Conservation (phyloP, 768 basidiomycete genomes). For the Lactarius hatsudake region DNA sequence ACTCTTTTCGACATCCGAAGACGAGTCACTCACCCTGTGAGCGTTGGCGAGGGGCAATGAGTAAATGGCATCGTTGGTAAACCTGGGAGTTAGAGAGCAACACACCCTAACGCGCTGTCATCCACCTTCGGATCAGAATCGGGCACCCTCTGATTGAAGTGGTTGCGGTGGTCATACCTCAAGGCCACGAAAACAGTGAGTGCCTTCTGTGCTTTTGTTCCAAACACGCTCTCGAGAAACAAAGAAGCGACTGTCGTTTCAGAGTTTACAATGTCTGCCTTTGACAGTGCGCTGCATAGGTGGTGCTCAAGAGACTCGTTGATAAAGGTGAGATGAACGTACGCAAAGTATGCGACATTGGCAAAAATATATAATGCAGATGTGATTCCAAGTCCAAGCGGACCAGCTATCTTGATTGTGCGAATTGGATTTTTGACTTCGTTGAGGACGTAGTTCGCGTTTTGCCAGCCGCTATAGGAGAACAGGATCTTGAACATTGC, state of each 20-base stretch:
- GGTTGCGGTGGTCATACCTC: constrained; percentile 37
- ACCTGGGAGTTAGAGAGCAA: not conserved
- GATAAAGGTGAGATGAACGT: constrained; percentile 20
- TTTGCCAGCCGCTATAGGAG: constrained; percentile 51
- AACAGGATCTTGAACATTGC: constrained; percentile 58
- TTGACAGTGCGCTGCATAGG: constrained; percentile 40
- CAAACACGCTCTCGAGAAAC: constrained; percentile 61
- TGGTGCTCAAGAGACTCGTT: not conserved
- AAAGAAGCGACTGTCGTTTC: constrained; percentile 58
- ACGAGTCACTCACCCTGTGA: constrained; percentile 12
- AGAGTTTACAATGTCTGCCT: constrained; percentile 46
- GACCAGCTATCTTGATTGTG: constrained; percentile 61
- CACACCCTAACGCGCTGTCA: constrained; percentile 38
- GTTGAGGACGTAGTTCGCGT: constrained; percentile 58
- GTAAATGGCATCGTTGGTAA: not conserved
- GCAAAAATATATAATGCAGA: constrained; percentile 52
- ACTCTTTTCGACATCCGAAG: not conserved
- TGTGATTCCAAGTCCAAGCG: constrained; percentile 54
- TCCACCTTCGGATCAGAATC: not conserved
- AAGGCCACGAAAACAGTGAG: constrained; percentile 57
- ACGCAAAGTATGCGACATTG: constrained; percentile 57
- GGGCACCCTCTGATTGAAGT: not conserved
- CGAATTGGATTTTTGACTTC: constrained; percentile 58
- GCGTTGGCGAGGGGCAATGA: not conserved
- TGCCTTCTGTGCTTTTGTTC: constrained; percentile 48